phyloP scores from a whole-genome alignment of 768 basidiomycete genomes.

The Strobilomyces dryophilus region DNA sequence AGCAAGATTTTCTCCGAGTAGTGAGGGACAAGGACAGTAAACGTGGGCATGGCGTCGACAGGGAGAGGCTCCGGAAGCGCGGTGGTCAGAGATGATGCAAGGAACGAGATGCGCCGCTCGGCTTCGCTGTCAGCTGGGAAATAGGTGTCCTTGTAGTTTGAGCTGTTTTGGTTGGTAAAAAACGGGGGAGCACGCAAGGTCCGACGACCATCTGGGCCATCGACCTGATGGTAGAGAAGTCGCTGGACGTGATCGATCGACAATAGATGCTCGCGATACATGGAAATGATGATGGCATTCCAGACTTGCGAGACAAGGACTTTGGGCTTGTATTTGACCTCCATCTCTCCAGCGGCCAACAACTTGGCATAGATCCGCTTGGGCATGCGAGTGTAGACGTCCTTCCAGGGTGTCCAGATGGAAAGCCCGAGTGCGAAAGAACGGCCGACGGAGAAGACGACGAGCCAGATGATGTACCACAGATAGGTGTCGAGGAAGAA shows the following conservation, averaged over 20 bases:
- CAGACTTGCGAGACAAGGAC: constrained; percentile 98
- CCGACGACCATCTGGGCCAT: constrained; percentile 82
- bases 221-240: constrained; percentile 94
- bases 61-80: constrained; percentile 93
- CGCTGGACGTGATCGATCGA: constrained; percentile 99
- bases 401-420: constrained; percentile 99
- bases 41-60: constrained; percentile 98
- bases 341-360: constrained; percentile 95
- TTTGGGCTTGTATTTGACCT: constrained; percentile 99
- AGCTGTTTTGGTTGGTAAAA: constrained; percentile 88
- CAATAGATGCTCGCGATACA: constrained; percentile 98
- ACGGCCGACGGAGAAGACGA: constrained; percentile 86
- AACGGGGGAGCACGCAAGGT: constrained; percentile 95
- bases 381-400: constrained; percentile 92
- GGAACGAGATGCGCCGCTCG: constrained; percentile 97
- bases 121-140: constrained; percentile 95
- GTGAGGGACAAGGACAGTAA: constrained; percentile 98
- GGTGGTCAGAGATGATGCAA: constrained; percentile 95
- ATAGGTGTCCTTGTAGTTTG: constrained; percentile 72
- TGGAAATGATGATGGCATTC: constrained; percentile 99
- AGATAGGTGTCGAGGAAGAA: constrained; percentile 99
- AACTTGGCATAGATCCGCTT: constrained; percentile 98
- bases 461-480: constrained; percentile 99
- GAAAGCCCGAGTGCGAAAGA: constrained; percentile 91
- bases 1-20: constrained; percentile 99